Base-by-base conservation (phyloP, 2,329 filamentous ascomycete genomes). In the Bipolaris gigantea region DNA sequence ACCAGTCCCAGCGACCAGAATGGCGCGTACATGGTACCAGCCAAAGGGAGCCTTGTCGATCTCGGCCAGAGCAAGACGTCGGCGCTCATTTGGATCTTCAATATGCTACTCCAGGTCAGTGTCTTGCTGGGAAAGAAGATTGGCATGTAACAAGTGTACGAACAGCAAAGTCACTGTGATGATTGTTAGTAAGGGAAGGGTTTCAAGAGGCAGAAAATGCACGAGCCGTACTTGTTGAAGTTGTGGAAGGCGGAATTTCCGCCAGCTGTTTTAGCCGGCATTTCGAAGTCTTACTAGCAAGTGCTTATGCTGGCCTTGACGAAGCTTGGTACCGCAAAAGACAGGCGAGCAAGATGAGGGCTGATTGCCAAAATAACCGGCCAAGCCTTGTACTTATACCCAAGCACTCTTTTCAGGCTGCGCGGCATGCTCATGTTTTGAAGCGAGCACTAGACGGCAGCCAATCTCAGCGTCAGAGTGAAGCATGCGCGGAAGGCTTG, bases 21-120 rank as follows among this genome's bases (percentile, higher is more conserved):
- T 83, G 59, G 89, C 89, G 42, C 89, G 84, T 50, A 93, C 84
- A 70, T 94, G 90, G 73, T 92, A 90, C 89, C 72, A 93, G 67
- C 89, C 88, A 57, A 93, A 92, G 3, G 86, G 86, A 9, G 89
- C 89, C 77, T 88, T 88, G 78, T 93, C 89, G 63, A 93, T 88
- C 75, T 92, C 88, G 34, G 89, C 88, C 48, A 94, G 86, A 38
- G 90, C 90, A 30, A 90, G 84, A 59, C 89, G 84, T 62, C 90
- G 83, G 51, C 89, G 86, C 80, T 93, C 89, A 62, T 91, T 90
- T 56, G 88, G 84, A 71, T 93, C 88, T 56, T 83, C 78, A 63
- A 79, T 79, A 61, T 80, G 83, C 46, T 53, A 36, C 21, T 10
- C 5, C 3, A 15, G 10, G 36, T 53, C 44, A 53, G 44, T 19